Evolutionary conservation across 176 grass and related monocot genomes (phyloP).

Genomic region (Triticum urartu): DNA sequence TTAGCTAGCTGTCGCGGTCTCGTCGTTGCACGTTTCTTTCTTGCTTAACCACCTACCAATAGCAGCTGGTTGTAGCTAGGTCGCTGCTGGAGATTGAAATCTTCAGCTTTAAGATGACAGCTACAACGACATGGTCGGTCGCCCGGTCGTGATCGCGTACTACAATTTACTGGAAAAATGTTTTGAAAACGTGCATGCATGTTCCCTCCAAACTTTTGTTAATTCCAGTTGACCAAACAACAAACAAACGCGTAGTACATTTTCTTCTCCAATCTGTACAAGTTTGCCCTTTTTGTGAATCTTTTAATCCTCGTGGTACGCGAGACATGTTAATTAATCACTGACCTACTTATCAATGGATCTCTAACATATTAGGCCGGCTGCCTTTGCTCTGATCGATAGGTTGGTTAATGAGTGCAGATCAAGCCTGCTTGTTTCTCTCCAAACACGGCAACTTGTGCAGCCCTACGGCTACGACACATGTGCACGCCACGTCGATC

Average conservation of each 20-base stretch:
- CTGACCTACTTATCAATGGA: background rate
- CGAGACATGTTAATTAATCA: background rate
- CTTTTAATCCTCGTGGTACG: background rate
- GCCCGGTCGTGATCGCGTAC: background rate
- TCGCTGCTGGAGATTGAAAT: background rate
- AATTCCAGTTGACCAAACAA: background rate
- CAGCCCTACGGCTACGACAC: background rate
- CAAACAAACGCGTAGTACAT: background rate
- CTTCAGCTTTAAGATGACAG: slow-evolving; percentile 5
- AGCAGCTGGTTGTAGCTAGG: background rate
- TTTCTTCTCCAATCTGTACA: background rate
- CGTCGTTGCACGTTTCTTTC: slow-evolving; percentile 20
- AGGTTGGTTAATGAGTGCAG: background rate
- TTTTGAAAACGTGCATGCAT: background rate
- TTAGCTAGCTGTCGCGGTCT: background rate
- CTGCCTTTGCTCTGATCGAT: background rate
- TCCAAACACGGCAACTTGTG: background rate
- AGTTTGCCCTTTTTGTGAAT: background rate
- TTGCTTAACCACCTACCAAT: background rate
- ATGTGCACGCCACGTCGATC: slow-evolving; percentile 16
- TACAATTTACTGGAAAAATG: background rate
- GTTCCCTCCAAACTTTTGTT: background rate
- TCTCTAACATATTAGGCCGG: background rate
- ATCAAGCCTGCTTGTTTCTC: background rate
- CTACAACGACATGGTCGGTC: background rate